Base-by-base conservation (phyloP, 495 filamentous ascomycete species). In the Penicillium bialowiezense region DNA sequence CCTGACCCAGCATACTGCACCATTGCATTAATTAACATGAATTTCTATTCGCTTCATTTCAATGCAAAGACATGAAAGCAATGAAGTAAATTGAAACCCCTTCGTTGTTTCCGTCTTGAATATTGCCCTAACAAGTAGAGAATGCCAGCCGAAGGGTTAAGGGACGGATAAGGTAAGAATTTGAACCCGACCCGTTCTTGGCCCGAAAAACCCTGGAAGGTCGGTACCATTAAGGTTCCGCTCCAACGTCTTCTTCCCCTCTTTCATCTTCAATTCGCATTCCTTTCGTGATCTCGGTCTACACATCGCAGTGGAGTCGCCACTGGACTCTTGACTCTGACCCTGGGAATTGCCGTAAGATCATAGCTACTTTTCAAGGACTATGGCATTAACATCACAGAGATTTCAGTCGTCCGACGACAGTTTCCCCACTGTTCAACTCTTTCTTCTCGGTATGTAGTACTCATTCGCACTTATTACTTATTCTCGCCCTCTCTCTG, bases 381-480 rank as follows among this genome's bases (percentile, higher is more conserved):
- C 71, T 53, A 79, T 79, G 76, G 63, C 67, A 76, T 77, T 78
- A 65, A 80, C 74, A 64, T 69, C 41, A 39, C 63, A 69, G 55
- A 80, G 74, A 74, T 65, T 51, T 19, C 42, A 39, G 47, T 51
- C 53, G 31, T 51, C 63, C 40, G 43, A 64, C 50, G 47, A 78
- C 51, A 65, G 56, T 44, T 93, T 92, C 55, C 89, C 89, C 13
- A 83, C 86, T 10, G 58, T 78, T n/a, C 89, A 93, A 59, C 79
- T 91, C 10, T 86, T 89, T 54, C 66, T 90, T 14, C 75, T 92
- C 55, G 86, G 87, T 90, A 71, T 48, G 76, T 67, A 8, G 23
- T 26, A 26, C 8, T 26, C 23, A 4, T 26, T 26, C 23, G 8
- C 8, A 26, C 23, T 26, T 26, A 26, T 26, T 8, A 26, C 8